Conservation (phyloP, 805 yeast species). For the Cyberlindnera xylosilytica region DNA sequence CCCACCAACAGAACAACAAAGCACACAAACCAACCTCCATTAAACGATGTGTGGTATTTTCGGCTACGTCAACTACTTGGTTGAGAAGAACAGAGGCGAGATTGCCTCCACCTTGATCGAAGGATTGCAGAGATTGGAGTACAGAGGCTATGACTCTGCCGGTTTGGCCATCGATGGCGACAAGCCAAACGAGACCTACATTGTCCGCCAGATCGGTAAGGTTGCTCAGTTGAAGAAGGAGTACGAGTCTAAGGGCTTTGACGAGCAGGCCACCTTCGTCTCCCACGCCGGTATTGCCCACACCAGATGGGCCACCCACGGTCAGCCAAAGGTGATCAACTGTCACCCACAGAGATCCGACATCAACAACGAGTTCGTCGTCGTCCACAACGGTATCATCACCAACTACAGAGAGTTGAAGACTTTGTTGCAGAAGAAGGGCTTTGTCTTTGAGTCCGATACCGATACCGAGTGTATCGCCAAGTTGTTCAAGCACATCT, state of each 20-base stretch:
- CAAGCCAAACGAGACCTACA: constrained; percentile 60
- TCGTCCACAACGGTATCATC: constrained; percentile 97
- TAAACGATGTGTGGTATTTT: constrained; percentile 80
- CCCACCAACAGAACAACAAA: background rate
- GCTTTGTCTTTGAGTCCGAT: constrained; percentile 80
- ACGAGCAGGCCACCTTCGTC: constrained; percentile 62
- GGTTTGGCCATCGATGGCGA: constrained; percentile 96
- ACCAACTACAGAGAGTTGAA: constrained; percentile 92
- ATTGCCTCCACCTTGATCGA: constrained; percentile 86
- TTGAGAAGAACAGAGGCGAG: constrained; percentile 88
- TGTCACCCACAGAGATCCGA: constrained; percentile 98
- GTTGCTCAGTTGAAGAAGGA: constrained; percentile 75
- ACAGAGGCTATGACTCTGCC: constrained; percentile 97
- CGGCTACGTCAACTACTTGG: constrained; percentile 95
- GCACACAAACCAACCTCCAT: background rate
- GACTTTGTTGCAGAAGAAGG: constrained; percentile 75
- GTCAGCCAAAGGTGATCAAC: constrained; percentile 79
- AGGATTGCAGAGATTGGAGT: constrained; percentile 85
- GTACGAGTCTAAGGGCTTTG: constrained; percentile 48
- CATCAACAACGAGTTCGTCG: constrained; percentile 73
- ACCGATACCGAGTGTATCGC: constrained; percentile 99
- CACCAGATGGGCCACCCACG: constrained; percentile 99
- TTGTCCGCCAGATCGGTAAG: constrained; percentile 88
- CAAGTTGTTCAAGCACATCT: constrained; percentile 85
- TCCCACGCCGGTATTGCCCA: constrained; percentile 97